Percentiles rank a stretch among this genome's conserved stretches.
Conservation (phyloP, 2,329 filamentous ascomycete genomes). For the Hymenoscyphus linearis region DNA sequence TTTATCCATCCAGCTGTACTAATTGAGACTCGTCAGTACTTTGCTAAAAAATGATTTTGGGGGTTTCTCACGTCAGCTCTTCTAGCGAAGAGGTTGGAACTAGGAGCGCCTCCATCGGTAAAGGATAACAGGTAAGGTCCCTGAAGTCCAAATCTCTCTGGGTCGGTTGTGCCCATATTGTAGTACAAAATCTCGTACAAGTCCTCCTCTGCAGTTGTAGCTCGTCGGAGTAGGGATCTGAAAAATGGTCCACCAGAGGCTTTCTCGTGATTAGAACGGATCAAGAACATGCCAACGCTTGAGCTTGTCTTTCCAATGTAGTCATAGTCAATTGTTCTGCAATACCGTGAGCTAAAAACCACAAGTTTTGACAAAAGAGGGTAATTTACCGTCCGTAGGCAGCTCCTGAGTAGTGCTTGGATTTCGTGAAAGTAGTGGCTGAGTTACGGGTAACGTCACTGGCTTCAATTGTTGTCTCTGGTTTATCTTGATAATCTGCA, state of each 20-base stretch:
- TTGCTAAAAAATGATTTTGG: background rate
- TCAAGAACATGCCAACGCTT: conserved; percentile 10
- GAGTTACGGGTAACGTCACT: conserved; percentile 6
- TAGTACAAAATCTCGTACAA: conserved; percentile 41
- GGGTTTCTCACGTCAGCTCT: conserved; percentile 6
- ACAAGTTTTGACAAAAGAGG: background rate
- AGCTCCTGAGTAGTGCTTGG: conserved; percentile 14
- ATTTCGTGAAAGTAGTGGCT: conserved; percentile 10
- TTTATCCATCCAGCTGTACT: conserved; percentile 14
- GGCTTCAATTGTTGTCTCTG: conserved; percentile 5
- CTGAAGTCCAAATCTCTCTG: conserved; percentile 38
- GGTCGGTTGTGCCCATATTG: conserved; percentile 39
- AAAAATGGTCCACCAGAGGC: conserved; percentile 63
- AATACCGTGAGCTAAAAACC: background rate
- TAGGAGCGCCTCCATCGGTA: conserved; percentile 35
- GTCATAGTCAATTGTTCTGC: conserved; percentile 14
- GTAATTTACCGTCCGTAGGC: conserved; percentile 6
- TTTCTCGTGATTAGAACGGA: conserved; percentile 41
- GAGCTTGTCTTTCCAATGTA: conserved; percentile 13
- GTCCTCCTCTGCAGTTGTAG: conserved; percentile 31
- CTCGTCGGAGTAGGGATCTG: conserved; percentile 31
- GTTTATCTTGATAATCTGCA: conserved; percentile 11
- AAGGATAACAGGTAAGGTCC: conserved; percentile 38
- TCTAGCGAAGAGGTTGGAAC: conserved; percentile 18
- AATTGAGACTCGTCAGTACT: background rate